These are phyloP conservation scores for Stellera chamaejasme DNA, from an alignment of 345 rosid genomes.

Conservation along the genomic window DNA sequence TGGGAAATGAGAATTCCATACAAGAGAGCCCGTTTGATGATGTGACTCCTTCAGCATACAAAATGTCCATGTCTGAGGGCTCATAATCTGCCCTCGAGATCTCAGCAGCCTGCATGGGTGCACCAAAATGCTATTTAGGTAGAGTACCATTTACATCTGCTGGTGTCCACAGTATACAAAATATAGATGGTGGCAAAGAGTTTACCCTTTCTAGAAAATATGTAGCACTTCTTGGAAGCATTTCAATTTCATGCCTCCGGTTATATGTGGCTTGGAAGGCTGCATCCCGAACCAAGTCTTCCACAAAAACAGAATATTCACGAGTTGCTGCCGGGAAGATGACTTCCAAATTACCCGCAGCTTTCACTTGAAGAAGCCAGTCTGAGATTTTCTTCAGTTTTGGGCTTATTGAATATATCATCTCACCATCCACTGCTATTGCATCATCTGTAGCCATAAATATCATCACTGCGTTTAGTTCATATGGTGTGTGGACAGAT, in stretches of 20 bases:
- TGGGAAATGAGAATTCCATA: constrained; percentile 74
- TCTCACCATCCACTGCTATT: constrained; percentile 24
- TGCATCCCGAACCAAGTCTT: constrained; percentile 63
- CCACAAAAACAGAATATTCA: constrained; percentile 58
- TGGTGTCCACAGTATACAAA: constrained; percentile 1
- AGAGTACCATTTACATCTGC: no score
- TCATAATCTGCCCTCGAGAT: constrained; percentile 56
- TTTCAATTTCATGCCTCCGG: constrained; percentile 56
- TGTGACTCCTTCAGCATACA: constrained; percentile 70
- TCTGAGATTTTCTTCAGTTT: constrained; percentile 59
- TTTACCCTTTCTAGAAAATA: constrained; percentile 85
- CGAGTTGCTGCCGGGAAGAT: constrained; percentile 52
- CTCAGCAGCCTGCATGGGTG: constrained; percentile 55
- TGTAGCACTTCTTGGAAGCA: constrained; percentile 62
- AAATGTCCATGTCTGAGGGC: constrained; percentile 77
- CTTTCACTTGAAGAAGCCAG: constrained; percentile 60
- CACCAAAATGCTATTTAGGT: no score
- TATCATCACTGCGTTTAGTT: no score
- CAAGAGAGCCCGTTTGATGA: constrained; percentile 57
- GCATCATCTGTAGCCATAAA: constrained; percentile 17
- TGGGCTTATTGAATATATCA: constrained; percentile 37
- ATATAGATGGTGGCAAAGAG: neutral
- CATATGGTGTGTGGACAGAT: no score
- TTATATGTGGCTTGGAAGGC: constrained; percentile 77
- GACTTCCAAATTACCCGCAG: constrained; percentile 61